Percentiles rank a stretch among this genome's conserved stretches.
Evolutionary conservation across 202 grass and related monocot genomes (phyloP).

Genomic region (Brachypodium distachyon): DNA sequence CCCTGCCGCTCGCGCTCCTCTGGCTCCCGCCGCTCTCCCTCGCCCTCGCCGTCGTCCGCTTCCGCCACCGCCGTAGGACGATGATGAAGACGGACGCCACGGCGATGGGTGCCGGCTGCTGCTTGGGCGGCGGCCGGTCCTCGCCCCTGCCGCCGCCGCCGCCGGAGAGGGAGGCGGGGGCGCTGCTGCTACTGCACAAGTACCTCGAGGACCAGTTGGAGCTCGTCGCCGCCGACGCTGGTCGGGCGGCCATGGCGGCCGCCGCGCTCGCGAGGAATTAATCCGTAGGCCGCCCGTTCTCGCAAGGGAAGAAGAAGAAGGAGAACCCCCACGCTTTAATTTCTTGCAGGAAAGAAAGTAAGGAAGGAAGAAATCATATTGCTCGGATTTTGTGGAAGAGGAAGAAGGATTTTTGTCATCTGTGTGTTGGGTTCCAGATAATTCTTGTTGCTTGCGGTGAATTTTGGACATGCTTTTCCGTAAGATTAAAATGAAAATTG

Average conservation of each 20-base stretch:
- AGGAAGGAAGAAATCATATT: no score
- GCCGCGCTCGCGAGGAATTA: neutral
- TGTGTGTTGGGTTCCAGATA: no score
- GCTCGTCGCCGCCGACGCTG: constrained; percentile 10
- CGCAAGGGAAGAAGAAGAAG: neutral
- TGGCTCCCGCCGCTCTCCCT: constrained; percentile 36
- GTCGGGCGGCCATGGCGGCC: neutral
- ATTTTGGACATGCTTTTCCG: no score
- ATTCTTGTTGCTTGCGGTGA: no score
- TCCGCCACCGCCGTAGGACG: neutral
- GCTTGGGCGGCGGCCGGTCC: neutral
- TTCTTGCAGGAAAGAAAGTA: neutral
- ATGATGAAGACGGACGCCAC: neutral
- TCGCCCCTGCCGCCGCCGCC: no score
- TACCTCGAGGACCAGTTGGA: constrained; percentile 50
- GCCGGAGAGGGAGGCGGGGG: neutral
- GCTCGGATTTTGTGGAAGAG: no score
- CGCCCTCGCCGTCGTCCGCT: constrained; percentile 11
- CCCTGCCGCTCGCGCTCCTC: constrained; percentile 33
- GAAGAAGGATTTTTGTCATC: no score
- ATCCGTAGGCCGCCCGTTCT: neutral
- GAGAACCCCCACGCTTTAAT: no score
- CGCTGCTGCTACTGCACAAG: constrained; percentile 22
- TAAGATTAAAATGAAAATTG: no score
- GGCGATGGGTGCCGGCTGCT: neutral